Percentiles rank a stretch among this genome's conserved stretches.
Evolutionary conservation across 2,329 filamentous ascomycete genomes (phyloP).

Genomic region (Claviceps citrina): DNA sequence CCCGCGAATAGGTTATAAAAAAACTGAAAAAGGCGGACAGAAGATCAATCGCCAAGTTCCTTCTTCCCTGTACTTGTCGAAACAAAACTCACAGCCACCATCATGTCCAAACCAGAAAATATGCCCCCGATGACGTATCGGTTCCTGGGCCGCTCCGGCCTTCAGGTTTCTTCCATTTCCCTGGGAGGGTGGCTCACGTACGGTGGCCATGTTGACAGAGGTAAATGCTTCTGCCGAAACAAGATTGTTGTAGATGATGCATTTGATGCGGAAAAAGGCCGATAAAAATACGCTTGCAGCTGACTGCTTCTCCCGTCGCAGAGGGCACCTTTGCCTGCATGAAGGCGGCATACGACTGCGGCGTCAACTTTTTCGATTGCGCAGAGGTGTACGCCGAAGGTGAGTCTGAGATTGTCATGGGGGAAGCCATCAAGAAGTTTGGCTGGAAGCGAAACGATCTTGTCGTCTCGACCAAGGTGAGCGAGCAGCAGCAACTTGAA

Average conservation of each 20-base stretch:
- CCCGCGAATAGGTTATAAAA: background rate
- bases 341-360: constrained; percentile 44
- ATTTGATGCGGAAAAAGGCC: background rate
- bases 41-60: background rate
- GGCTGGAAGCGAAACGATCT: constrained; percentile 46
- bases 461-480: constrained; percentile 45
- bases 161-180: constrained; percentile 60
- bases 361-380: constrained; percentile 49
- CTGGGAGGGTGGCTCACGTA: constrained; percentile 62
- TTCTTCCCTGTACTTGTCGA: background rate
- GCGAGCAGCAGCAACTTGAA: background rate
- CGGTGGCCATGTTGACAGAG: constrained; percentile 54
- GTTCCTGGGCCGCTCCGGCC: constrained; percentile 53
- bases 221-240: constrained; percentile 22
- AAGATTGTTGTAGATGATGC: background rate
- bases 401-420: constrained; percentile 48
- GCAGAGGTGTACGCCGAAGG: constrained; percentile 43
- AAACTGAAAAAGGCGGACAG: background rate
- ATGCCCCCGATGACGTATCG: constrained; percentile 51
- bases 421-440: constrained; percentile 42
- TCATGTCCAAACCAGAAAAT: constrained; percentile 27
- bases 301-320: background rate
- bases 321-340: constrained; percentile 40
- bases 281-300: background rate
- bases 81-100: background rate